A percentile compares a stretch with the other conserved stretches of the same genome.
These are phyloP conservation scores for Saccharomycopsis fermentans DNA, from an alignment of 805 yeast species.

Conservation along the genomic window DNA sequence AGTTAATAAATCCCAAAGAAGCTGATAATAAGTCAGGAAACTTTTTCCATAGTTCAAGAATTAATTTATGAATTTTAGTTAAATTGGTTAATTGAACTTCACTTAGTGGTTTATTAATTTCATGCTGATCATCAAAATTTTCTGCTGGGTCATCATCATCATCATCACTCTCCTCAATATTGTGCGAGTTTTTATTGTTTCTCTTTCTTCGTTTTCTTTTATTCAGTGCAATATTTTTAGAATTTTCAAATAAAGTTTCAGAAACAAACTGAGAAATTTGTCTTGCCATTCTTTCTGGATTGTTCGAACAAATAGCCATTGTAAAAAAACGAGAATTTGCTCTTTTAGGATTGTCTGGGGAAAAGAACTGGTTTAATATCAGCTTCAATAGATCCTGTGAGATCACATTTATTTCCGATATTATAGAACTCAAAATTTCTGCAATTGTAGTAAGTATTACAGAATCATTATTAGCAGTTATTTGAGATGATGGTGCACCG, in stretches of 20 bases:
- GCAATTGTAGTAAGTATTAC: slow-evolving; percentile 52
- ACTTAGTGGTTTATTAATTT: background rate
- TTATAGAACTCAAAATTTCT: slow-evolving; percentile 64
- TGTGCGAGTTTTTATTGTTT: background rate
- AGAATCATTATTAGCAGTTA: slow-evolving; percentile 33
- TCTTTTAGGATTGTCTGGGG: slow-evolving; percentile 39
- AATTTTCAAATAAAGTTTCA: slow-evolving; percentile 53
- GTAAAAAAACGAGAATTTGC: slow-evolving; percentile 35
- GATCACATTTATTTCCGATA: slow-evolving; percentile 58
- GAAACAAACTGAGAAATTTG: slow-evolving; percentile 71
- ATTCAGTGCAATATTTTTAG: slow-evolving; percentile 19
- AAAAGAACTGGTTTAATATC: slow-evolving; percentile 54
- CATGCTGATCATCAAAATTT: background rate
- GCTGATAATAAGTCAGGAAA: slow-evolving; percentile 68
- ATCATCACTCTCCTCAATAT: slow-evolving; percentile 21
- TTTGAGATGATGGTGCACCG: slow-evolving; percentile 27
- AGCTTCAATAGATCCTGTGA: slow-evolving; percentile 51
- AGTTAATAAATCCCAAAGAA: slow-evolving; percentile 69
- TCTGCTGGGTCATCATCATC: slow-evolving; percentile 21
- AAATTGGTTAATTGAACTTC: slow-evolving; percentile 31
- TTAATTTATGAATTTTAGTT: slow-evolving; percentile 50
- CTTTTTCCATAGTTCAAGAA: slow-evolving; percentile 63
- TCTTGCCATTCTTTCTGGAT: slow-evolving; percentile 65
- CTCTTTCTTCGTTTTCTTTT: slow-evolving; percentile 13
- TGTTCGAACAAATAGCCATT: slow-evolving; percentile 54